Percentiles rank a stretch among this genome's conserved stretches.
phyloP scores from a whole-genome alignment of 139 green algal genomes.

The Ettlia oleoabundans region DNA sequence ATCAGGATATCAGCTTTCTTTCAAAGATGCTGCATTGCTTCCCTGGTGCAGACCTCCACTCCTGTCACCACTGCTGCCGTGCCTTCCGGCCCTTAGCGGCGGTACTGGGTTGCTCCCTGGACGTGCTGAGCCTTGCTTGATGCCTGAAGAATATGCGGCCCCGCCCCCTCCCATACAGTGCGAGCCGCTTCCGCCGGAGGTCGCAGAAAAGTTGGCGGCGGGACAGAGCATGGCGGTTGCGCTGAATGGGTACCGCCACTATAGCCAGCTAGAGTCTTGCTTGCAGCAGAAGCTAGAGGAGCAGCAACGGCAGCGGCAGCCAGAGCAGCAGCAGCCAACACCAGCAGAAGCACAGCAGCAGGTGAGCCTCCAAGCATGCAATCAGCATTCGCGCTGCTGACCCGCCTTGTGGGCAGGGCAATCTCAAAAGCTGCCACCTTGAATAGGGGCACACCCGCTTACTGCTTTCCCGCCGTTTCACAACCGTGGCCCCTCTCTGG shows the following conservation, averaged over 20 bases:
- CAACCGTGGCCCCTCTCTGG: neutral
- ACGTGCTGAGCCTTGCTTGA: neutral
- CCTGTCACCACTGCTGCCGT: conserved; percentile 11
- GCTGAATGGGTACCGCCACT: neutral
- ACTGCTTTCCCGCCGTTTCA: too few relatives aligned
- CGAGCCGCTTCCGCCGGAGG: neutral
- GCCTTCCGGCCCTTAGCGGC: neutral
- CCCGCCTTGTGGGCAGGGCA: too few relatives aligned
- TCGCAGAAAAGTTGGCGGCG: neutral
- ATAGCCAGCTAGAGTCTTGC: conserved; percentile 19
- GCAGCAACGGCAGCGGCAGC: neutral
- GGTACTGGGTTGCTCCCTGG: neutral
- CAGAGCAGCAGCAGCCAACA: neutral
- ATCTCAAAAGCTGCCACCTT: too few relatives aligned
- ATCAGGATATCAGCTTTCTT: too few relatives aligned
- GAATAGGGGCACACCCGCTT: too few relatives aligned
- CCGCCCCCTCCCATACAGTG: neutral
- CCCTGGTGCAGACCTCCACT: neutral
- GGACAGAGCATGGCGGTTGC: neutral
- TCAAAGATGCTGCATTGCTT: too few relatives aligned
- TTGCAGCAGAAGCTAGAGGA: neutral
- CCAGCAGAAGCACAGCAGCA: neutral
- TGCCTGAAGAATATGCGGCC: neutral
- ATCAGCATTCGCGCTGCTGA: too few relatives aligned
- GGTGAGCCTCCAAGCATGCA: neutral